Evolutionary conservation across 164 flowering plant species (phyloP).

Genomic region (Malania oleifera): DNA sequence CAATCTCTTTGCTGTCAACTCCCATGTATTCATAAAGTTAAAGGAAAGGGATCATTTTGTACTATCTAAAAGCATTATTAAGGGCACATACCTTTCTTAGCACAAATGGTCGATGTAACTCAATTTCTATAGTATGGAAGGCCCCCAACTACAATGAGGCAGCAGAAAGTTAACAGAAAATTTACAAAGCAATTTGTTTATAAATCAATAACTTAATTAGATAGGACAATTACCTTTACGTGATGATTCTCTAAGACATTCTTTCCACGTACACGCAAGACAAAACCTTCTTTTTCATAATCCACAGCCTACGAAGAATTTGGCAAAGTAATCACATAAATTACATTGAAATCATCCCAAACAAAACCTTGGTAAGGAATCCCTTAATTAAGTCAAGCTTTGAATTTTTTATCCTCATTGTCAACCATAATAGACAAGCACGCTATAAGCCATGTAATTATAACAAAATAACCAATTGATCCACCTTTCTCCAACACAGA

Average conservation of each 20-base stretch:
- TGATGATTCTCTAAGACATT: constrained; percentile 66
- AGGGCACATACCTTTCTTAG: constrained; percentile 76
- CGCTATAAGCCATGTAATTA: too few relatives aligned
- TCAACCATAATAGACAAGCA: too few relatives aligned
- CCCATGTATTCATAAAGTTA: too few relatives aligned
- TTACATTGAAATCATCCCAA: background rate
- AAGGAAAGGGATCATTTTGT: too few relatives aligned
- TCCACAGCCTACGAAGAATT: constrained; percentile 34
- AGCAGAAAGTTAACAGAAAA: background rate
- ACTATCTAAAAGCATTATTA: too few relatives aligned
- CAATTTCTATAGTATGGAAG: constrained; percentile 85
- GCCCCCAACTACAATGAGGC: constrained; percentile 70
- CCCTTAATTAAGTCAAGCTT: too few relatives aligned
- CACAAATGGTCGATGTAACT: constrained; percentile 77
- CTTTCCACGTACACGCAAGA: constrained; percentile 79
- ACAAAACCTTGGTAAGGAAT: too few relatives aligned
- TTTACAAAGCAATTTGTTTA: background rate
- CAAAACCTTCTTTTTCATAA: constrained; percentile 74
- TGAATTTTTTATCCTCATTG: too few relatives aligned
- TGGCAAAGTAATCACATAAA: background rate
- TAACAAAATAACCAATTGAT: too few relatives aligned
- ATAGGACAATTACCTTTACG: constrained; percentile 49
- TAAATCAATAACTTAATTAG: background rate
- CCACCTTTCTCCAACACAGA: too few relatives aligned
- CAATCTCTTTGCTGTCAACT: too few relatives aligned